phyloP scores from a whole-genome alignment of 176 grass and related monocot species.

The Ananas comosus region DNA sequence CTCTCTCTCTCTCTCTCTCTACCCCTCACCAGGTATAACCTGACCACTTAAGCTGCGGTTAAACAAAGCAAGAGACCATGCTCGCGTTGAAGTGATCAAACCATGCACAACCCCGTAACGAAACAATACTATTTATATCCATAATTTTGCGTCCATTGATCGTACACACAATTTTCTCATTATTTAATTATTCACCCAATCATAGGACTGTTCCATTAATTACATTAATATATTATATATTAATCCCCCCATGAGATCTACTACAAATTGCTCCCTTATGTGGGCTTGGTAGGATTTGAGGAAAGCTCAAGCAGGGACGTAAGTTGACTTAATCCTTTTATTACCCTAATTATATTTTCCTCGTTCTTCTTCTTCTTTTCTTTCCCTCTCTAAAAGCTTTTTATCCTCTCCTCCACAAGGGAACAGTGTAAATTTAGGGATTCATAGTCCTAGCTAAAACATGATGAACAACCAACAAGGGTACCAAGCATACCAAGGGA shows the following conservation, averaged over 20 bases:
- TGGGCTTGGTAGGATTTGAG: conserved; percentile 20
- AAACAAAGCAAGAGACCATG: background rate
- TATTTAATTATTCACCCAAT: background rate
- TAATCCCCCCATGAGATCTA: background rate
- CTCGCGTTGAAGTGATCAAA: background rate
- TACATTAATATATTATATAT: background rate
- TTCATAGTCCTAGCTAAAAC: no score
- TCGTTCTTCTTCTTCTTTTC: conserved; percentile 15
- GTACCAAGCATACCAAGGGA: conserved; percentile 3
- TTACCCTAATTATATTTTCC: background rate
- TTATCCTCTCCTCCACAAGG: no score
- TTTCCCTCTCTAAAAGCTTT: background rate
- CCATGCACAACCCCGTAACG: background rate
- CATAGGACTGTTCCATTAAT: background rate
- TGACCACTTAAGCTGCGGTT: background rate
- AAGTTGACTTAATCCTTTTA: conserved; percentile 12
- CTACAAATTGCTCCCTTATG: background rate
- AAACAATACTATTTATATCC: background rate
- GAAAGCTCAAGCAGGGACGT: conserved; percentile 26
- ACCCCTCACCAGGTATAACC: background rate
- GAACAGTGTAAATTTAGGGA: no score
- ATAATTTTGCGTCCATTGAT: background rate
- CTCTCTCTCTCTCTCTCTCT: background rate
- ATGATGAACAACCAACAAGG: background rate
- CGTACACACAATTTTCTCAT: no score